Evolutionary conservation across 192 early-diverging fungal genomes (phyloP).

Genomic region (Diversispora epigaea): DNA sequence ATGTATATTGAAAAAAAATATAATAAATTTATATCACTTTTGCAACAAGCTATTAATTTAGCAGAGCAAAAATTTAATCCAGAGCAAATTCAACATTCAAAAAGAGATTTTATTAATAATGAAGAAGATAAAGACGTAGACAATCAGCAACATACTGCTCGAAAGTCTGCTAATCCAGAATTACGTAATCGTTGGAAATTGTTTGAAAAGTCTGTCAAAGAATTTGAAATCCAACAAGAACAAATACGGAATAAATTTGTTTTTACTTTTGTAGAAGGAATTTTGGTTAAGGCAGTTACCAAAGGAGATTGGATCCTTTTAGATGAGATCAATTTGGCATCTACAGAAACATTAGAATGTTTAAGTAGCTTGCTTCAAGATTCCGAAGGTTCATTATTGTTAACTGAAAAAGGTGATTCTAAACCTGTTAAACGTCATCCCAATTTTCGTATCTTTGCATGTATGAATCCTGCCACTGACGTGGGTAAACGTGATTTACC

Average conservation of each 20-base stretch:
- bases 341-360: constrained; percentile 92
- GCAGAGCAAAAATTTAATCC: constrained; percentile 60
- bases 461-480: constrained; percentile 99
- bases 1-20: constrained; percentile 78
- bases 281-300: constrained; percentile 84
- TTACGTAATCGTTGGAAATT: constrained; percentile 71
- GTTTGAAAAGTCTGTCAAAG: constrained; percentile 61
- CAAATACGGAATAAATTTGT: constrained; percentile 72
- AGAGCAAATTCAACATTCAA: constrained; percentile 40
- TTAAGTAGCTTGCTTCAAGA: constrained; percentile 86
- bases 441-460: constrained; percentile 93
- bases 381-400: constrained; percentile 73
- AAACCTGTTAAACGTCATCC: constrained; percentile 83
- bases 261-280: constrained; percentile 94
- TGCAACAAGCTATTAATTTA: constrained; percentile 78
- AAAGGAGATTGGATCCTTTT: constrained; percentile 95
- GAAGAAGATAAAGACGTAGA: no score
- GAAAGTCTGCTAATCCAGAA: constrained; percentile 40
- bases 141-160: constrained; percentile 36
- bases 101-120: constrained; percentile 7
- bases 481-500: constrained; percentile 96
- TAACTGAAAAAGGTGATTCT: constrained; percentile 92
- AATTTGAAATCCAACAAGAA: constrained; percentile 76
- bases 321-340: constrained; percentile 97
- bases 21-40: constrained; percentile 73